Evolutionary conservation across 805 yeast species (phyloP).

Genomic region (Suhomyces sp.): DNA sequence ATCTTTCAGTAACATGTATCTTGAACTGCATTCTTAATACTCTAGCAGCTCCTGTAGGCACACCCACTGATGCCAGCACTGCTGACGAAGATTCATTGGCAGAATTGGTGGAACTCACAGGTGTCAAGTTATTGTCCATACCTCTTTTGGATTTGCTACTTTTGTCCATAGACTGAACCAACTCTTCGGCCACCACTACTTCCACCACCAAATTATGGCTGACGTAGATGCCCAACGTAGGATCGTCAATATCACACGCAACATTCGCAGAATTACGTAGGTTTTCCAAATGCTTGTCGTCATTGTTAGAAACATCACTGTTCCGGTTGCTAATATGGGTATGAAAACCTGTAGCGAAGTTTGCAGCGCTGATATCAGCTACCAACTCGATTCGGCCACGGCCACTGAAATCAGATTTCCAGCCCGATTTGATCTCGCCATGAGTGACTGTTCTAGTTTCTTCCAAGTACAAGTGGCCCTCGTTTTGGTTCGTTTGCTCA

Average conservation of each 20-base stretch:
- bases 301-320: conserved; percentile 30
- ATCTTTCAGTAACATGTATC: conserved; percentile 76
- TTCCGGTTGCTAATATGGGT: conserved; percentile 45
- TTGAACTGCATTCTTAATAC: conserved; percentile 93
- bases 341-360: conserved; percentile 49
- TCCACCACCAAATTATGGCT: conserved; percentile 78
- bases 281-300: conserved; percentile 22
- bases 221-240: conserved; percentile 72
- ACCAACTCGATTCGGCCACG: conserved; percentile 78
- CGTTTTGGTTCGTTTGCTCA: conserved; percentile 8
- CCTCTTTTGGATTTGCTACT: conserved; percentile 3
- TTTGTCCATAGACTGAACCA: conserved; percentile 40
- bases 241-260: conserved; percentile 80
- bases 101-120: conserved; percentile 22
- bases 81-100: conserved; percentile 18
- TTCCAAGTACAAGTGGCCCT: conserved; percentile 52
- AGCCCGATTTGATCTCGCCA: conserved; percentile 85
- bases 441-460: conserved; percentile 70
- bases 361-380: conserved; percentile 63
- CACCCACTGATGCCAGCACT: conserved; percentile 41
- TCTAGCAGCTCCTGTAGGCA: conserved; percentile 93
- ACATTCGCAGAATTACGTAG: conserved; percentile 48
- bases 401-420: conserved; percentile 89
- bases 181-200: conserved; percentile 91
- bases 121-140: conserved; percentile 18